A percentile compares a stretch with the other conserved stretches of the same genome.
Conservation (phyloP, 345 rosid genomes). For the Aegle marmelos region DNA sequence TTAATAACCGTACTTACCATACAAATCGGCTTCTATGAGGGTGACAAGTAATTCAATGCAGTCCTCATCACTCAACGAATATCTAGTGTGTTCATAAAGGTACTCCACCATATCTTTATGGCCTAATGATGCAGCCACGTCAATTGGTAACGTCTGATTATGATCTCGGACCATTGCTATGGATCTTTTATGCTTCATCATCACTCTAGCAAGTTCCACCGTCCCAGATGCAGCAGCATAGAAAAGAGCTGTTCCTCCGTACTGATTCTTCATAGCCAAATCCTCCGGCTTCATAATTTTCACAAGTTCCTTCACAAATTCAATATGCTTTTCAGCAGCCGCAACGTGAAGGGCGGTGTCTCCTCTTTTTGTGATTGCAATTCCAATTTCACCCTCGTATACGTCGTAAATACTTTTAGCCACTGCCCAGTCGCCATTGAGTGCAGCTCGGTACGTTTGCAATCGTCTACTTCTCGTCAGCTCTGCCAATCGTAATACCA, state of each 20-base stretch:
- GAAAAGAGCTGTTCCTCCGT: not conserved
- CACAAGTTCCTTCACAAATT: constrained; percentile 11
- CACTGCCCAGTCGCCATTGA: constrained; percentile 13
- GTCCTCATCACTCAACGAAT: not conserved
- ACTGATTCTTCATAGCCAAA: not conserved
- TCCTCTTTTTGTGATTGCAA: not conserved
- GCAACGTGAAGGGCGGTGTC: constrained; percentile 21
- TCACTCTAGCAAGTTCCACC: constrained; percentile 3
- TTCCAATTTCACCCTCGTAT: not conserved
- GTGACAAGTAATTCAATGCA: not conserved
- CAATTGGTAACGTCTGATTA: not conserved
- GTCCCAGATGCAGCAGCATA: constrained; percentile 13
- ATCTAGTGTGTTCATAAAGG: not conserved
- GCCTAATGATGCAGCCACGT: constrained; percentile 11
- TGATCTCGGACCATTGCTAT: not conserved
- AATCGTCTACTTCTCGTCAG: not conserved
- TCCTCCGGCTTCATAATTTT: not conserved
- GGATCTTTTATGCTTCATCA: not conserved
- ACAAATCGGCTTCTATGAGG: not conserved
- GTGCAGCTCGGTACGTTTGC: constrained; percentile 6
- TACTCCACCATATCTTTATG: not conserved
- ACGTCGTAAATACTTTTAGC: not conserved
- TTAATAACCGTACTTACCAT: not conserved
- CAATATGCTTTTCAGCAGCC: not conserved
- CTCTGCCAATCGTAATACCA: not conserved